A percentile compares a stretch with the other conserved stretches of the same genome.
These are phyloP conservation scores for Rhizophora mangle DNA, from an alignment of 345 rosid genomes.

Conservation along the genomic window DNA sequence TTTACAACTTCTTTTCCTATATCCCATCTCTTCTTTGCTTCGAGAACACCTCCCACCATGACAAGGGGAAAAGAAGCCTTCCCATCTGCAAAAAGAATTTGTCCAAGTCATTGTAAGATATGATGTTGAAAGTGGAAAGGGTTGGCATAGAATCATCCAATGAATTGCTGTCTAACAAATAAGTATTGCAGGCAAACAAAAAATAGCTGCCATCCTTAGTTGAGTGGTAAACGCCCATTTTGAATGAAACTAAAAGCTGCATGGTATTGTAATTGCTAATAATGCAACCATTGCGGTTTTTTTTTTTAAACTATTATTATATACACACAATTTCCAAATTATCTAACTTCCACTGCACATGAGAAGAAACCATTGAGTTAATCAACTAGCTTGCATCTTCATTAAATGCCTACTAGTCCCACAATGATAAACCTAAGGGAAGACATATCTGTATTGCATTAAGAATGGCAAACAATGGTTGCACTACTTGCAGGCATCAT, in stretches of 20 bases:
- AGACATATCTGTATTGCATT: background rate
- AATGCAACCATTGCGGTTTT: too few species aligned
- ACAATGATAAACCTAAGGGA: background rate
- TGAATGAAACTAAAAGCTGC: too few species aligned
- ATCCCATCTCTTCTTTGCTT: constrained; percentile 65
- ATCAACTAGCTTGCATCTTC: constrained; percentile 1
- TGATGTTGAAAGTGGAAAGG: background rate
- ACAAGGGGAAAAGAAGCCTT: constrained; percentile 59
- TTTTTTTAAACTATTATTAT: too few species aligned
- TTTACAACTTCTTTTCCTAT: constrained; percentile 60
- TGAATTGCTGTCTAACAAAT: background rate
- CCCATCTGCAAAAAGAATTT: constrained; percentile 44
- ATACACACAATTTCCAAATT: too few species aligned
- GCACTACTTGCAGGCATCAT: background rate
- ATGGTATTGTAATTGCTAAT: too few species aligned
- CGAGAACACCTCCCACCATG: constrained; percentile 81
- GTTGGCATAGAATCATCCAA: background rate
- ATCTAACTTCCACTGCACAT: too few species aligned
- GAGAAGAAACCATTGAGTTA: background rate
- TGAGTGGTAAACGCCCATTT: too few species aligned
- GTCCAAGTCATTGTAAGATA: background rate
- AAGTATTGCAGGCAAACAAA: too few species aligned
- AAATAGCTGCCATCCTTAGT: too few species aligned
- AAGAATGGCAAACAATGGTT: too few species aligned
- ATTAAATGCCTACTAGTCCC: background rate